A percentile compares a stretch with the other conserved stretches of the same genome.
These are phyloP conservation scores for Cubamyces lactineus DNA, from an alignment of 768 basidiomycete genomes.

Conservation along the genomic window DNA sequence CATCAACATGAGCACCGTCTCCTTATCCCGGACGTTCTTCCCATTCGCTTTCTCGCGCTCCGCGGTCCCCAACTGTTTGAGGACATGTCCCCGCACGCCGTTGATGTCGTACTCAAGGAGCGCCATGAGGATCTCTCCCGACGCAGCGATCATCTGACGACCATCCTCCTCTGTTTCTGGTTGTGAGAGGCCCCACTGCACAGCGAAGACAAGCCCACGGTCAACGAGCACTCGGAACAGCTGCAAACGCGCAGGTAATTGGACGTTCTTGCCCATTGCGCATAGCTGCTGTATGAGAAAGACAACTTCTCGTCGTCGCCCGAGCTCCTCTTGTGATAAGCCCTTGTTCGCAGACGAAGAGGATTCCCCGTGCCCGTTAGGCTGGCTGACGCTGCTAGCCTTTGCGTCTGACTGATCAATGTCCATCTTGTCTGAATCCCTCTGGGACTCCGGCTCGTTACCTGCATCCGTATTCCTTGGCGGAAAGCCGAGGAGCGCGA, in stretches of 20 bases:
- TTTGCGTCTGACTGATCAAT: conserved; percentile 39
- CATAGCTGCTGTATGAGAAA: conserved; percentile 90
- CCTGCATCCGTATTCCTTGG: conserved; percentile 18
- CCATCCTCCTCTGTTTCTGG: conserved; percentile 56
- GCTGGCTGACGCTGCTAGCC: conserved; percentile 52
- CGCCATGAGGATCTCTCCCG: conserved; percentile 82
- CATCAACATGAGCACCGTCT: conserved; percentile 76
- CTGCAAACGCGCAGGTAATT: conserved; percentile 80
- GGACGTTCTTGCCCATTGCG: conserved; percentile 96
- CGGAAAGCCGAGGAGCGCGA: conserved; percentile 24
- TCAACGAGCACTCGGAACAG: conserved; percentile 90
- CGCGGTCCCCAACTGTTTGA: conserved; percentile 78
- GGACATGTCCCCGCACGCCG: conserved; percentile 81
- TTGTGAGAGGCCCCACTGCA: conserved; percentile 88
- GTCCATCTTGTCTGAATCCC: conserved; percentile 36
- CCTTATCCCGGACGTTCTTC: conserved; percentile 63
- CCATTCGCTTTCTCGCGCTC: conserved; percentile 65
- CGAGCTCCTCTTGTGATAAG: conserved; percentile 44
- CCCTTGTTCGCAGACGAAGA: not conserved
- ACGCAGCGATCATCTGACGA: conserved; percentile 72
- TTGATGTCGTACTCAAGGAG: conserved; percentile 90
- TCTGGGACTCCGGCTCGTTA: conserved; percentile 33
- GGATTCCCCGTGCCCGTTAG: conserved; percentile 39
- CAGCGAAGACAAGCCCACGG: conserved; percentile 84
- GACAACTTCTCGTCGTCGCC: conserved; percentile 75